A percentile compares a stretch with the other conserved stretches of the same genome.
phyloP scores from a whole-genome alignment of 2,329 filamentous ascomycete species.

The Cercospora zeina region DNA sequence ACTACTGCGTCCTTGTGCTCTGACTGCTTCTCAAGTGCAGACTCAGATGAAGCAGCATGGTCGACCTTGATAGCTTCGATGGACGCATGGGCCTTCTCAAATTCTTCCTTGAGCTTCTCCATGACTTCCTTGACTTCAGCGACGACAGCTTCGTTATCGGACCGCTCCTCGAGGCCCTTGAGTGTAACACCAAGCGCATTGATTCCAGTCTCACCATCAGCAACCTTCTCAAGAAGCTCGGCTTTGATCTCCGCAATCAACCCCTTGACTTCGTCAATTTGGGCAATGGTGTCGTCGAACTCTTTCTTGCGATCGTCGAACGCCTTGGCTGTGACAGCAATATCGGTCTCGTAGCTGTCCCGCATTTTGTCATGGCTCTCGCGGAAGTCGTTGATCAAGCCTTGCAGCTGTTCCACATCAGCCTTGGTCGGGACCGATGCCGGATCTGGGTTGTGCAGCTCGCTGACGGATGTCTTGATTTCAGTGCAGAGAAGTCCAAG shows the following conservation, averaged over 20 bases:
- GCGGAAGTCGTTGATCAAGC: constrained; percentile 53
- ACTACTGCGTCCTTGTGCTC: constrained; percentile 59
- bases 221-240: constrained; percentile 72
- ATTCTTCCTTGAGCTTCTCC: constrained; percentile 77
- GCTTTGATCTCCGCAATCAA: constrained; percentile 77
- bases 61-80: constrained; percentile 80
- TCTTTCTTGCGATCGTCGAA: constrained; percentile 84
- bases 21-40: constrained; percentile 60
- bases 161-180: constrained; percentile 69
- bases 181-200: constrained; percentile 57
- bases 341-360: constrained; percentile 71
- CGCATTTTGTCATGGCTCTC: constrained; percentile 66
- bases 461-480: constrained; percentile 75
- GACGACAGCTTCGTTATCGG: constrained; percentile 51
- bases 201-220: constrained; percentile 70
- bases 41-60: constrained; percentile 61
- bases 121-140: constrained; percentile 61
- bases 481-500: constrained; percentile 81
- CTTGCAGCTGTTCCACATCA: constrained; percentile 66
- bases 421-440: constrained; percentile 72
- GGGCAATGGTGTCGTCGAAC: constrained; percentile 73
- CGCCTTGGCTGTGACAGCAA: constrained; percentile 72
- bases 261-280: constrained; percentile 74
- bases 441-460: constrained; percentile 69
- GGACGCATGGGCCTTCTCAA: constrained; percentile 80